A percentile compares a stretch with the other conserved stretches of the same genome.
These are phyloP conservation scores for Populus hybrid DNA, from an alignment of 441 rosid genomes.

Conservation along the genomic window DNA sequence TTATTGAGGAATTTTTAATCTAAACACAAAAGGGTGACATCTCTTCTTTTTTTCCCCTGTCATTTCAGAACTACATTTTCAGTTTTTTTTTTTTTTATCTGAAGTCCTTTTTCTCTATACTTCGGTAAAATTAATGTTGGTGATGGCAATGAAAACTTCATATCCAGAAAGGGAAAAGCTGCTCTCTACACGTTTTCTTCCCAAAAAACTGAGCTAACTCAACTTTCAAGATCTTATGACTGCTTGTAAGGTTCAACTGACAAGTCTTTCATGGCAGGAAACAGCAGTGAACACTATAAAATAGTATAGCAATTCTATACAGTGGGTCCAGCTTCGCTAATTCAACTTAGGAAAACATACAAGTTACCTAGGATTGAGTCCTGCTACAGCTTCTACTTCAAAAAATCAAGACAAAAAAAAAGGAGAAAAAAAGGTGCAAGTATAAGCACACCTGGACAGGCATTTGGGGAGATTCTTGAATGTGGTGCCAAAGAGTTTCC, in stretches of 20 bases:
- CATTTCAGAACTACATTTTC: neutral
- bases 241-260: neutral
- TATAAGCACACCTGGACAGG: constrained; percentile 40
- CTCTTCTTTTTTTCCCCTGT: no score
- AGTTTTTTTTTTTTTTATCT: neutral
- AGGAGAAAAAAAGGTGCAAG: neutral
- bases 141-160: neutral
- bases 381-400: neutral
- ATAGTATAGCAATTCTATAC: neutral
- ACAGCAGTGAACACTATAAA: neutral
- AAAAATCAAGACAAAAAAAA: neutral
- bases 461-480: constrained; percentile 47
- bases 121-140: neutral
- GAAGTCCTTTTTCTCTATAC: neutral
- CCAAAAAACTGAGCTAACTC: neutral
- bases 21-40: no score
- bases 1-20: no score
- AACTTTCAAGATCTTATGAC: neutral
- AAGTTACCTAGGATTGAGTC: neutral
- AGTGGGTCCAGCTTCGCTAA: neutral
- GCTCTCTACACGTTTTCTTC: neutral
- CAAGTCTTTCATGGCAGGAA: neutral
- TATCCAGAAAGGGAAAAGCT: neutral
- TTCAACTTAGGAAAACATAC: neutral
- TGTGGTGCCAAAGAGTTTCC: constrained; percentile 78